phyloP scores from a whole-genome alignment of 148 eudicot genomes.

The Cornus florida region DNA sequence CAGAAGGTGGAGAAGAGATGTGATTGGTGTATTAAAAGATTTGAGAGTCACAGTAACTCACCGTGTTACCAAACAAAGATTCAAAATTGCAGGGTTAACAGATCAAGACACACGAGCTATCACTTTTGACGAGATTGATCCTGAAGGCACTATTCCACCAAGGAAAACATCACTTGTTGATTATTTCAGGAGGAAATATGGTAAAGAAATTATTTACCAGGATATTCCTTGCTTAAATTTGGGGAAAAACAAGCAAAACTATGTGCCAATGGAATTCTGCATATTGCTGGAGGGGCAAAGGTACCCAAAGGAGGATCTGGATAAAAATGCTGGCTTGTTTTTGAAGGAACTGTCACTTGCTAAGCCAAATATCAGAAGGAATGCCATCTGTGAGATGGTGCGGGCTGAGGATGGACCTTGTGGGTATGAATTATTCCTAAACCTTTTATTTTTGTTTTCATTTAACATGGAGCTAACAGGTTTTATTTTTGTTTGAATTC shows the following conservation, averaged over 20 bases:
- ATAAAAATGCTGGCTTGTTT: constrained; percentile 12
- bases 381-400: constrained; percentile 44
- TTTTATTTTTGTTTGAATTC: too few species aligned
- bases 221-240: constrained; percentile 51
- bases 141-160: constrained; percentile 29
- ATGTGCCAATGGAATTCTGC: constrained; percentile 67
- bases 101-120: constrained; percentile 26
- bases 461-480: too few species aligned
- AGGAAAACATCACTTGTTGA: constrained; percentile 23
- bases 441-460: too few species aligned
- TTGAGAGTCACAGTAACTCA: constrained; percentile 60
- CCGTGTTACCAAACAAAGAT: constrained; percentile 55
- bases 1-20: constrained; percentile 10
- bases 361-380: constrained; percentile 34
- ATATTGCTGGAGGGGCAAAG: constrained; percentile 63
- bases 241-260: constrained; percentile 40
- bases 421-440: constrained; percentile 40
- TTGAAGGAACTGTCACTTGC: constrained; percentile 49
- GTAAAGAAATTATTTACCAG: constrained; percentile 13
- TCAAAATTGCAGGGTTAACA: constrained; percentile 39
- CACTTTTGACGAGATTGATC: constrained; percentile 40
- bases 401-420: constrained; percentile 43
- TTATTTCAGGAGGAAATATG: constrained; percentile 51
- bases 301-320: constrained; percentile 49
- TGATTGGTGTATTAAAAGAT: constrained; percentile 33